Evolutionary conservation across 768 basidiomycete species (phyloP).

Genomic region (Agaricus bisporus): DNA sequence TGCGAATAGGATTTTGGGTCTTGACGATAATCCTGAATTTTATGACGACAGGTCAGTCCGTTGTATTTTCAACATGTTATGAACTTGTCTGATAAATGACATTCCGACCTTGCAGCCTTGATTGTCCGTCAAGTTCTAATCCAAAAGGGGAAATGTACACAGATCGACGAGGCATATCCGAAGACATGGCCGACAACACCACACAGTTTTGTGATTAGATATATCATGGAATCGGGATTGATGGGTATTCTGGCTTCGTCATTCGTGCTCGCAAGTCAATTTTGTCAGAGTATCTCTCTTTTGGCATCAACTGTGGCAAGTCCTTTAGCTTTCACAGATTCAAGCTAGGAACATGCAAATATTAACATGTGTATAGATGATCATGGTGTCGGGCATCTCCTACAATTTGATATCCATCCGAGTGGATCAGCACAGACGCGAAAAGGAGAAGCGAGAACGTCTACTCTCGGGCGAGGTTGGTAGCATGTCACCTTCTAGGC

Average conservation of each 20-base stretch:
- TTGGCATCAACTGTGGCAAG: constrained; percentile 1
- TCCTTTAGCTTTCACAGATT: too few relatives aligned
- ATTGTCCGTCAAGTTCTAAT: neutral
- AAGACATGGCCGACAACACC: too few relatives aligned
- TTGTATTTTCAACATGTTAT: too few relatives aligned
- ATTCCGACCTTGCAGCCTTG: neutral
- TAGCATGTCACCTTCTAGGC: neutral
- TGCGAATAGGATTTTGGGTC: neutral
- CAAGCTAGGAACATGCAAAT: too few relatives aligned
- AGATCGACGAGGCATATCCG: too few relatives aligned
- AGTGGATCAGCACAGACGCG: neutral
- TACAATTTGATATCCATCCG: neutral
- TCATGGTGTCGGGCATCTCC: neutral
- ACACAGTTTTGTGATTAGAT: neutral
- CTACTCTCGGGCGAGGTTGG: neutral
- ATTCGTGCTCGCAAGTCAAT: neutral
- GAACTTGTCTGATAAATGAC: too few relatives aligned
- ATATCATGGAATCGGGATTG: neutral
- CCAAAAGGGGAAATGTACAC: too few relatives aligned
- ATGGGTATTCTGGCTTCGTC: neutral
- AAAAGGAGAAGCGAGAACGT: neutral
- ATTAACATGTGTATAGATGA: neutral
- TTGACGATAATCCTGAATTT: neutral
- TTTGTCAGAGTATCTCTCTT: neutral
- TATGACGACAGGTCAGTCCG: neutral